A percentile compares a stretch with the other conserved stretches of the same genome.
Evolutionary conservation across 352 stramenopile genomes (phyloP).

Genomic region (Phytophthora macrochlamydospora): DNA sequence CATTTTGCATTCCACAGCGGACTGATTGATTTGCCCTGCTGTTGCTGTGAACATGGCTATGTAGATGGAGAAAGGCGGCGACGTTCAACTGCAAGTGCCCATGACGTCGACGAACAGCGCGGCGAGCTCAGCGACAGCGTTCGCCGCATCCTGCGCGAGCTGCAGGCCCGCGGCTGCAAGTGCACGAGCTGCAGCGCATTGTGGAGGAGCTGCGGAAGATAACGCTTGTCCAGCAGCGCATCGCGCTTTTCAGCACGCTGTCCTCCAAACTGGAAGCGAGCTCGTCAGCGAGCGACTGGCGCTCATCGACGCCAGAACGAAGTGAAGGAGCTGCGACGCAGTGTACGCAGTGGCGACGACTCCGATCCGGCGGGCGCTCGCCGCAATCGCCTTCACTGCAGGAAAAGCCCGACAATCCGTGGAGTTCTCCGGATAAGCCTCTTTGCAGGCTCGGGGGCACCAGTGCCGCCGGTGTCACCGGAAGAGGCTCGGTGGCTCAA

Average conservation of each 20-base stretch:
- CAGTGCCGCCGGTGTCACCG: slow-evolving; percentile 15
- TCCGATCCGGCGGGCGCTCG: slow-evolving; percentile 26
- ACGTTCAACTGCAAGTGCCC: slow-evolving; percentile 32
- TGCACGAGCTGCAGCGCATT: slow-evolving; percentile 44
- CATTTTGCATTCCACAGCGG: not conserved
- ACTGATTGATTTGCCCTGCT: slow-evolving; percentile 34
- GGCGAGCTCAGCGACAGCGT: slow-evolving; percentile 31
- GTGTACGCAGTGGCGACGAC: too few relatives aligned
- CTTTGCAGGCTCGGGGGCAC: slow-evolving; percentile 22
- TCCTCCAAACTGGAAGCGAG: slow-evolving; percentile 72
- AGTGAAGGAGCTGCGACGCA: slow-evolving; percentile 52
- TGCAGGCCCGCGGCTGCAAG: slow-evolving; percentile 33
- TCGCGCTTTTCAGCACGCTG: slow-evolving; percentile 61
- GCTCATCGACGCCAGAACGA: slow-evolving; percentile 74
- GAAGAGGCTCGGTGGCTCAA: slow-evolving; percentile 26
- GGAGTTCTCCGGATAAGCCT: slow-evolving; percentile 51
- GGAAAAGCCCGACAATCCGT: slow-evolving; percentile 48
- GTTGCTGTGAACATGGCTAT: slow-evolving; percentile 49
- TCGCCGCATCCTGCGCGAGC: slow-evolving; percentile 32
- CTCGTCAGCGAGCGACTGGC: slow-evolving; percentile 80
- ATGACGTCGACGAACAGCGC: slow-evolving; percentile 17
- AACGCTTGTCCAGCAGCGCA: slow-evolving; percentile 51
- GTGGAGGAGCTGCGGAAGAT: slow-evolving; percentile 65
- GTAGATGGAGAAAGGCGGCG: slow-evolving; percentile 55
- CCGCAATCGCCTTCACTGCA: slow-evolving; percentile 39